These are phyloP conservation scores for Nemania sp. DNA, from an alignment of 2,329 filamentous ascomycete genomes.

Conservation along the genomic window DNA sequence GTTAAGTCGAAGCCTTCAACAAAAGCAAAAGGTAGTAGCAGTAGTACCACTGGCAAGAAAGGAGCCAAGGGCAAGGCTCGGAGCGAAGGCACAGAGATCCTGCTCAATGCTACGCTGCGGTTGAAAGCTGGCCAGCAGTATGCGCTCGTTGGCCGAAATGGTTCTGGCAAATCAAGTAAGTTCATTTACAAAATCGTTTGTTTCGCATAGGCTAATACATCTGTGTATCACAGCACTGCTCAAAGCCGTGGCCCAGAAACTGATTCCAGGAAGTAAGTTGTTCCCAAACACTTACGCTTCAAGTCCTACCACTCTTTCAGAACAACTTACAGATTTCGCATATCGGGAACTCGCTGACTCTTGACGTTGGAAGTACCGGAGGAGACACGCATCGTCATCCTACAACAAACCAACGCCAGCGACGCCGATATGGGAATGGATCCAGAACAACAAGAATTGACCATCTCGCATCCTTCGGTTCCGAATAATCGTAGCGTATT, in stretches of 20 bases:
- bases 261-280: constrained; percentile 66
- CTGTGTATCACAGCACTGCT: constrained; percentile 58
- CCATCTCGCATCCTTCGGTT: background rate
- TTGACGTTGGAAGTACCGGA: constrained; percentile 52
- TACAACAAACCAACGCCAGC: constrained; percentile 66
- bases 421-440: constrained; percentile 37
- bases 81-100: constrained; percentile 58
- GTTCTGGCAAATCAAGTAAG: constrained; percentile 79
- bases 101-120: constrained; percentile 69
- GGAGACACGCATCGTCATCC: constrained; percentile 64
- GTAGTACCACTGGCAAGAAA: constrained; percentile 29
- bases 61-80: constrained; percentile 49
- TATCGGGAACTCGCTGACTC: constrained; percentile 1
- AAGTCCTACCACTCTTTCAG: background rate
- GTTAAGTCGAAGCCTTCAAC: constrained; percentile 51
- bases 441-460: constrained; percentile 28
- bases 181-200: too few relatives aligned
- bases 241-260: constrained; percentile 73
- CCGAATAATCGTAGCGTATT: constrained; percentile 51
- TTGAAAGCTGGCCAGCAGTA: constrained; percentile 76
- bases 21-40: constrained; percentile 5
- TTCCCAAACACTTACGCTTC: background rate
- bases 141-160: constrained; percentile 78
- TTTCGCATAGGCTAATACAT: constrained; percentile 7
- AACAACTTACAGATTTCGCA: background rate